phyloP scores from a whole-genome alignment of 75 land plant species.

The Cupressus sempervirens region DNA sequence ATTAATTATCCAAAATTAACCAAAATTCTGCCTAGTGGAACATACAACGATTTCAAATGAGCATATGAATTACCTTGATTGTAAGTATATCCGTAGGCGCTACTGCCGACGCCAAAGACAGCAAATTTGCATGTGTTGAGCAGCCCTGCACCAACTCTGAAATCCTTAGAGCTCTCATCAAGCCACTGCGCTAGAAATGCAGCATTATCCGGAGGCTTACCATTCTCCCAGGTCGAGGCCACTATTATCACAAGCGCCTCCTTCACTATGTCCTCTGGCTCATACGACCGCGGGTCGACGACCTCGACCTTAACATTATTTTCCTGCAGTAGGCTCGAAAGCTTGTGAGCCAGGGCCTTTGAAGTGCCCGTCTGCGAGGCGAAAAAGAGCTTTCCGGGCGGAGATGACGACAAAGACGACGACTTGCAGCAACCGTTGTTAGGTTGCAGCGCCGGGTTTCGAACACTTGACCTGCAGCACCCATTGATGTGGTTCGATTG shows the following conservation, averaged over 20 bases:
- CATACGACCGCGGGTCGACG: conserved; percentile 58
- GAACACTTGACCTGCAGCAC: neutral
- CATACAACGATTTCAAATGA: too few species aligned
- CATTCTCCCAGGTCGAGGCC: conserved; percentile 87
- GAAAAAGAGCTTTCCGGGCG: conserved; percentile 54
- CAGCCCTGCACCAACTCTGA: conserved; percentile 66
- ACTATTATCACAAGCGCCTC: conserved; percentile 70
- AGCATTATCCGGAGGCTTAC: conserved; percentile 52
- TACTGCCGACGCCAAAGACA: conserved; percentile 88
- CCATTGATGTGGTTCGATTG: neutral
- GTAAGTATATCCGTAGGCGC: conserved; percentile 52
- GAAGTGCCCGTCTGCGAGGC: conserved; percentile 80
- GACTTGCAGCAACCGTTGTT: neutral
- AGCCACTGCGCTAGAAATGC: conserved; percentile 71
- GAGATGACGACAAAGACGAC: neutral
- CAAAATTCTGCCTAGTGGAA: too few species aligned
- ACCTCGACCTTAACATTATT: conserved; percentile 37
- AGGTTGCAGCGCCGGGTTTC: neutral
- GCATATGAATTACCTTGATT: conserved; percentile 18
- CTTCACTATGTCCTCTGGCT: conserved; percentile 79
- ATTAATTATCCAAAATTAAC: too few species aligned
- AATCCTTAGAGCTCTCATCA: conserved; percentile 75
- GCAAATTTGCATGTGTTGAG: conserved; percentile 60
- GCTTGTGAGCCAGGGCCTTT: conserved; percentile 55
- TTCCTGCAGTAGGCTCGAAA: conserved; percentile 28